Evolutionary conservation across 768 basidiomycete species (phyloP).

Genomic region (Scleroderma citrinum): DNA sequence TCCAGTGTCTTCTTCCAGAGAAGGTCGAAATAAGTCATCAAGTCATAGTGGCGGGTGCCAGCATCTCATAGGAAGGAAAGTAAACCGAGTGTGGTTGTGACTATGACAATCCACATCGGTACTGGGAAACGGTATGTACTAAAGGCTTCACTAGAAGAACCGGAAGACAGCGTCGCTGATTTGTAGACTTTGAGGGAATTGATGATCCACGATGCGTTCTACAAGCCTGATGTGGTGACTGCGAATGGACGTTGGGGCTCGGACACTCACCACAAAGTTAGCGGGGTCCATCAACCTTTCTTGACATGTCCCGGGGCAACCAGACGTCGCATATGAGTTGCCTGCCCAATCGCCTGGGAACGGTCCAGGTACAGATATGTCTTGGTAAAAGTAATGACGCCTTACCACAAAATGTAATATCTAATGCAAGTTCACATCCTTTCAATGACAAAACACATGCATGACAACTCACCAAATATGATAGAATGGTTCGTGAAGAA

Average conservation of each 20-base stretch:
- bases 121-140: slow-evolving; percentile 1
- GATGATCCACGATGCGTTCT: slow-evolving; percentile 82
- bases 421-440: slow-evolving; percentile 32
- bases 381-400: not conserved
- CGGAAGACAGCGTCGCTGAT: slow-evolving; percentile 43
- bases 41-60: not conserved
- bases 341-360: slow-evolving; percentile 75
- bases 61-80: slow-evolving; percentile 13
- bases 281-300: slow-evolving; percentile 56
- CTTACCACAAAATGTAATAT: slow-evolving; percentile 79
- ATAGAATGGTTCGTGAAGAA: slow-evolving; percentile 69
- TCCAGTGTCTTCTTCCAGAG: not conserved
- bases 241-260: not conserved
- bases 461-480: slow-evolving; percentile 54
- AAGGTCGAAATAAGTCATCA: not conserved
- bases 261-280: slow-evolving; percentile 59
- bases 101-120: slow-evolving; percentile 9
- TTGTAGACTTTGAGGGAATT: slow-evolving; percentile 73
- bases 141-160: slow-evolving; percentile 19
- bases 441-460: not conserved
- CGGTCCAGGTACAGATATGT: slow-evolving; percentile 6
- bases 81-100: slow-evolving; percentile 5
- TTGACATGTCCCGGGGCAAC: slow-evolving; percentile 70
- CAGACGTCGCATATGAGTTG: slow-evolving; percentile 67
- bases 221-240: slow-evolving; percentile 5